A percentile compares a stretch with the other conserved stretches of the same genome.
phyloP scores from a whole-genome alignment of 371 early-diverging fungal species.

The Haplosporangium sp. region DNA sequence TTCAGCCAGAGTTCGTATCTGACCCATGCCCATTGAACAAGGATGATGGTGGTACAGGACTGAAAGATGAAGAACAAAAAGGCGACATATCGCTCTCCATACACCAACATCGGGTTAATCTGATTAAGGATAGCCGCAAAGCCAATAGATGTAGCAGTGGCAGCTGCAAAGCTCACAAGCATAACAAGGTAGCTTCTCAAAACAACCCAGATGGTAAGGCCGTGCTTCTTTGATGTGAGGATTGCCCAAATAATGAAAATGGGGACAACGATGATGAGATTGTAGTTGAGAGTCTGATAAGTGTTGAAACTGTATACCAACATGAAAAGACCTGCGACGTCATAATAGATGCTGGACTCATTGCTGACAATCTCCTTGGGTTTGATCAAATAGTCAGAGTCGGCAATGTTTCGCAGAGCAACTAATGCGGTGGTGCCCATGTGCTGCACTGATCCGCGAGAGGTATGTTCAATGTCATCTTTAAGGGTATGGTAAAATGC shows the following conservation, averaged over 20 bases:
- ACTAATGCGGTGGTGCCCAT: constrained; percentile 72
- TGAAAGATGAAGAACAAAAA: constrained; percentile 50
- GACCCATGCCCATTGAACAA: constrained; percentile 50
- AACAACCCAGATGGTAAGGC: constrained; percentile 16
- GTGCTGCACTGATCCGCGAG: constrained; percentile 67
- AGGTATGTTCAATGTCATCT: constrained; percentile 66
- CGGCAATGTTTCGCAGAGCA: constrained; percentile 57
- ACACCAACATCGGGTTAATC: constrained; percentile 51
- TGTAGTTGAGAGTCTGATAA: constrained; percentile 56
- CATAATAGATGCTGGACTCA: constrained; percentile 62
- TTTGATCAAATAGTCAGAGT: constrained; percentile 55
- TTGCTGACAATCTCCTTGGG: constrained; percentile 47
- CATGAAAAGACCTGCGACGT: constrained; percentile 65
- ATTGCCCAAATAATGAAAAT: constrained; percentile 50
- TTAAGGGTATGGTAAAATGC: constrained; percentile 79
- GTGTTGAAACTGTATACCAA: constrained; percentile 62
- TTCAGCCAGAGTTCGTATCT: constrained; percentile 34
- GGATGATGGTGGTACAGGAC: constrained; percentile 36
- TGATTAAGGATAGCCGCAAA: constrained; percentile 27
- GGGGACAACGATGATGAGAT: constrained; percentile 58
- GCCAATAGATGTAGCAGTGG: constrained; percentile 22
- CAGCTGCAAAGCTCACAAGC: constrained; percentile 27
- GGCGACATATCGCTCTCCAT: constrained; percentile 44
- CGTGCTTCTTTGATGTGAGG: constrained; percentile 27
- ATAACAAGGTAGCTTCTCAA: constrained; percentile 36